These are phyloP conservation scores for Xerocomus spinulosus DNA, from an alignment of 768 basidiomycete species.

Conservation along the genomic window DNA sequence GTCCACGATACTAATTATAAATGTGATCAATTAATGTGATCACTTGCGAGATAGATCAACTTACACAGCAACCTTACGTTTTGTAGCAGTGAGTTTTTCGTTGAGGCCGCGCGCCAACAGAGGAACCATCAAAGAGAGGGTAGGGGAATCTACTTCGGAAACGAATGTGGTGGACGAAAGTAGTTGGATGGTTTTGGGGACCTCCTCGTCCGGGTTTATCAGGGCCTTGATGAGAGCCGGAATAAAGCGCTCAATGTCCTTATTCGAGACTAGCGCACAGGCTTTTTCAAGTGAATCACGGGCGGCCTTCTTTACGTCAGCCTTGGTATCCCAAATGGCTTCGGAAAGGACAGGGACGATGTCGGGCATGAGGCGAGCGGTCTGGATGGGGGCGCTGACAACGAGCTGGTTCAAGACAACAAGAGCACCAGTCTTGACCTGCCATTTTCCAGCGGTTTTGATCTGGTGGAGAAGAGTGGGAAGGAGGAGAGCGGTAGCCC, in stretches of 20 bases:
- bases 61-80: constrained; percentile 96
- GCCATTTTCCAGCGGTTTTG: constrained; percentile 96
- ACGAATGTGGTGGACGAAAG: constrained; percentile 99
- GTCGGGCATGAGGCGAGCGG: constrained; percentile 86
- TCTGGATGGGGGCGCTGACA: constrained; percentile 74
- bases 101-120: constrained; percentile 88
- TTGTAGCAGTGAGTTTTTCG: constrained; percentile 93
- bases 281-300: constrained; percentile 92
- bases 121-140: constrained; percentile 97
- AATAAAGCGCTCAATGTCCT: constrained; percentile 96
- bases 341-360: constrained; percentile 92
- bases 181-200: constrained; percentile 88
- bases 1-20: constrained; percentile 72
- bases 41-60: constrained; percentile 27
- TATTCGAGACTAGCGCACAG: constrained; percentile 93
- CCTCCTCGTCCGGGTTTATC: constrained; percentile 99
- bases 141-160: constrained; percentile 97
- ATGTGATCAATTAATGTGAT: constrained; percentile 16
- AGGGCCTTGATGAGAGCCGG: constrained; percentile 96
- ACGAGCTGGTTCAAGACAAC: constrained; percentile 84
- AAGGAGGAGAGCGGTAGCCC: constrained; percentile 79
- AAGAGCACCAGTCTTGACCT: constrained; percentile 88
- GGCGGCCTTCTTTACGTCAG: constrained; percentile 98
- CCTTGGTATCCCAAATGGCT: constrained; percentile 98
- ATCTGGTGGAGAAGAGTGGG: constrained; percentile 88